phyloP scores from a whole-genome alignment of 1,284 basidiomycete species.

The Heterobasidion annosum region DNA sequence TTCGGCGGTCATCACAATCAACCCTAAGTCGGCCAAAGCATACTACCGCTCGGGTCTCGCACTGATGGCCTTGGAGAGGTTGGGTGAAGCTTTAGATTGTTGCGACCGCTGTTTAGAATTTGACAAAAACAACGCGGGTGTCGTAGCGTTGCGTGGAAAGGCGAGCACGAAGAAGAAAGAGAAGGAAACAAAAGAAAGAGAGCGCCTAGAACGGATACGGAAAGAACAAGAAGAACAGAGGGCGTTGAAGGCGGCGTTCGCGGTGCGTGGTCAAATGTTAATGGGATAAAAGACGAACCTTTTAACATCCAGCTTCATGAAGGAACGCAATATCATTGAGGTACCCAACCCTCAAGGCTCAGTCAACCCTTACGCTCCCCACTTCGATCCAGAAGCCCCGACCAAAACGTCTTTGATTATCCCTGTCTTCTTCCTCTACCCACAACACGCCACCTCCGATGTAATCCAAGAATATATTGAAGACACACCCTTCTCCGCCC shows the following conservation, averaged over 20 bases:
- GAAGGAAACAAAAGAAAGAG: slow-evolving; percentile 42
- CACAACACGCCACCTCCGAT: slow-evolving; percentile 83
- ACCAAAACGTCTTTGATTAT: slow-evolving; percentile 58
- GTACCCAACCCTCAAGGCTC: slow-evolving; percentile 51
- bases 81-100: slow-evolving; percentile 76
- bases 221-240: slow-evolving; percentile 38
- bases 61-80: slow-evolving; percentile 60
- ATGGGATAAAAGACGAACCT: slow-evolving; percentile 3
- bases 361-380: slow-evolving; percentile 45
- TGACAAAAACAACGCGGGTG: slow-evolving; percentile 45
- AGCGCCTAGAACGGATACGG: slow-evolving; percentile 36
- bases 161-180: slow-evolving; percentile 34
- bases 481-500: slow-evolving; percentile 73
- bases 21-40: slow-evolving; percentile 67
- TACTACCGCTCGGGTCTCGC: slow-evolving; percentile 78
- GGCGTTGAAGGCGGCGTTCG: slow-evolving; percentile 46
- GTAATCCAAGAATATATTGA: slow-evolving; percentile 84
- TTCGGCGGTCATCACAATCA: slow-evolving; percentile 59
- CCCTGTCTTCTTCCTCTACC: slow-evolving; percentile 91
- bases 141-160: slow-evolving; percentile 38
- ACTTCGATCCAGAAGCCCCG: slow-evolving; percentile 56
- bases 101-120: slow-evolving; percentile 58
- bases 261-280: slow-evolving; percentile 32
- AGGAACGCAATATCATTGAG: slow-evolving; percentile 61
- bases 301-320: slow-evolving; percentile 5